A percentile compares a stretch with the other conserved stretches of the same genome.
Evolutionary conservation across 371 early-diverging fungal genomes (phyloP).

Genomic region (Actinomortierella ambigua): DNA sequence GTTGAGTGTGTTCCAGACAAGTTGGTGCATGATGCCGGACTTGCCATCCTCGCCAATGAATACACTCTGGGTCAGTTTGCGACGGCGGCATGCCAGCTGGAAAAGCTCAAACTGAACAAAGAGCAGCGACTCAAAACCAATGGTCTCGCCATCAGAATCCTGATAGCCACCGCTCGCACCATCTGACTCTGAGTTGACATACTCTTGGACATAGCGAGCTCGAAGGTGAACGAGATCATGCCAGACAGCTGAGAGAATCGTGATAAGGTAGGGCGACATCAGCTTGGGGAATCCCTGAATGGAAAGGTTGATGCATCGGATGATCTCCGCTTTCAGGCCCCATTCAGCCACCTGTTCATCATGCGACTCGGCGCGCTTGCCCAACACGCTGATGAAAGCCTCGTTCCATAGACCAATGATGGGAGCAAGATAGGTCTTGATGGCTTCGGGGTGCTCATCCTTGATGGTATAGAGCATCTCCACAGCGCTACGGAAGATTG

Average conservation of each 20-base stretch:
- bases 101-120: conserved; percentile 77
- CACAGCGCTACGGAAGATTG: conserved; percentile 82
- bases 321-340: conserved; percentile 72
- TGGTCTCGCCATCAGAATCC: conserved; percentile 80
- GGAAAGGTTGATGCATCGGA: conserved; percentile 64
- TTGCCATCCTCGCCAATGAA: conserved; percentile 51
- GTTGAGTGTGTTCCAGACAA: conserved; percentile 65
- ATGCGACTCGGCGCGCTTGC: conserved; percentile 56
- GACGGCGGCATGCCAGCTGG: conserved; percentile 54
- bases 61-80: conserved; percentile 54
- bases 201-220: conserved; percentile 59
- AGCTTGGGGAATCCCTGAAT: conserved; percentile 66
- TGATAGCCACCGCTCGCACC: conserved; percentile 57
- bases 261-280: conserved; percentile 53
- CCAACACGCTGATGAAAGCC: conserved; percentile 67
- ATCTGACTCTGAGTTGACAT: conserved; percentile 60
- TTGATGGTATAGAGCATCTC: conserved; percentile 82
- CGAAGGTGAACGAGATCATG: conserved; percentile 61
- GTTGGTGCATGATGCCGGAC: conserved; percentile 61
- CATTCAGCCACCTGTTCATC: conserved; percentile 60
- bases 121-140: conserved; percentile 74
- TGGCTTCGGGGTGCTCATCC: conserved; percentile 73
- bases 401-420: conserved; percentile 82
- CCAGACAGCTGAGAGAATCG: conserved; percentile 70
- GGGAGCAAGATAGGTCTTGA: conserved; percentile 72